phyloP scores from a whole-genome alignment of 352 stramenopile genomes.

The Pythium aristosporum region DNA sequence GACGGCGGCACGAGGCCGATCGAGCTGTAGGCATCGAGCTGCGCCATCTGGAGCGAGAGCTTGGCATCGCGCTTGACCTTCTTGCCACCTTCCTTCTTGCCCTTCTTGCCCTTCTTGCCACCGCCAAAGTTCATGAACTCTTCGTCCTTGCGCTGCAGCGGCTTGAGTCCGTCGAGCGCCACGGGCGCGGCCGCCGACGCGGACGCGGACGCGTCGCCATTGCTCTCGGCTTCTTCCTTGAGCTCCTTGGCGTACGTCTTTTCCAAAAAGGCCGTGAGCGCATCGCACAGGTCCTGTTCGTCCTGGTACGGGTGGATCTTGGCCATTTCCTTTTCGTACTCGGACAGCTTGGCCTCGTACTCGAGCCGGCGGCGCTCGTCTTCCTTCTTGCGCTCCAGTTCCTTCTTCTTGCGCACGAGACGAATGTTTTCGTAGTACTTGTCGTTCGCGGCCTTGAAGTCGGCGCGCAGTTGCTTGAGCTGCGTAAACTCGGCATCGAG shows the following conservation, averaged over 20 bases:
- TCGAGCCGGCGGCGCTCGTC: slow-evolving; percentile 79
- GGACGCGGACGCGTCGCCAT: slow-evolving; percentile 30
- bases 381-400: slow-evolving; percentile 80
- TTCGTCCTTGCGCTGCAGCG: slow-evolving; percentile 81
- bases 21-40: slow-evolving; percentile 91
- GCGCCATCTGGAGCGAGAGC: slow-evolving; percentile 72
- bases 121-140: slow-evolving; percentile 79
- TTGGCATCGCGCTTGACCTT: slow-evolving; percentile 81
- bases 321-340: slow-evolving; percentile 95
- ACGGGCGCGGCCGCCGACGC: slow-evolving; percentile 38
- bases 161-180: slow-evolving; percentile 93
- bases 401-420: slow-evolving; percentile 83
- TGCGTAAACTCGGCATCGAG: slow-evolving; percentile 87
- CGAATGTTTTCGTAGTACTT: slow-evolving; percentile 92
- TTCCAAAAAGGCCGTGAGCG: slow-evolving; percentile 91
- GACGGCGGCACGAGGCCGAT: slow-evolving; percentile 90
- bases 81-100: slow-evolving; percentile 51
- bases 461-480: slow-evolving; percentile 86
- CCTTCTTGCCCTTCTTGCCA: slow-evolving; percentile 60
- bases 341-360: slow-evolving; percentile 94
- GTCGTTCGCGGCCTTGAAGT: slow-evolving; percentile 93
- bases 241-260: slow-evolving; percentile 90
- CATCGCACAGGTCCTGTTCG: slow-evolving; percentile 95
- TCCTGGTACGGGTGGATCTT: slow-evolving; percentile 97
- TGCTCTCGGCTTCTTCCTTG: slow-evolving; percentile 42